A percentile compares a stretch with the other conserved stretches of the same genome.
Conservation (phyloP, 495 filamentous ascomycete genomes). For the Alectoria sarmentosa region DNA sequence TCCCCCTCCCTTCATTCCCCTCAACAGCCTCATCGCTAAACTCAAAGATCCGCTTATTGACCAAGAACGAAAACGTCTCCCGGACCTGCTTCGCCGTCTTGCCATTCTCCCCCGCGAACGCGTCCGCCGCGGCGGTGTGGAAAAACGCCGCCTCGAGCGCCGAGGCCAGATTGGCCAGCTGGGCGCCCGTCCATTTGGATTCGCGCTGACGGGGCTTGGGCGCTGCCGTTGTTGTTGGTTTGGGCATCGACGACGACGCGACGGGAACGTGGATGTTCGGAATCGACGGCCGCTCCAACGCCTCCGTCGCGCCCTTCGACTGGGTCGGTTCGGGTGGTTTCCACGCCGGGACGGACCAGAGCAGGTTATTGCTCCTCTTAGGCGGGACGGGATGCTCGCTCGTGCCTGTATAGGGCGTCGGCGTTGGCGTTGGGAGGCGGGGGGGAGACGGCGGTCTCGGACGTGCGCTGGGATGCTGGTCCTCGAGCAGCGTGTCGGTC, state of each 20-base stretch:
- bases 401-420: background rate
- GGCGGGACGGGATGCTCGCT: background rate
- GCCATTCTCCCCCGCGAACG: background rate
- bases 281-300: too few species aligned
- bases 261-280: background rate
- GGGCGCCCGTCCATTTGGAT: background rate
- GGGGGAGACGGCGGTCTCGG: background rate
- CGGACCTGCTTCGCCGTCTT: background rate
- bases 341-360: background rate
- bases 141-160: background rate
- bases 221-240: too few species aligned
- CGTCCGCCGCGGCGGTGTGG: background rate
- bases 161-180: background rate
- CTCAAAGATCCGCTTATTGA: background rate
- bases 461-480: background rate
- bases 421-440: background rate
- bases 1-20: background rate
- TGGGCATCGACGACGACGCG: background rate
- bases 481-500: too few species aligned
- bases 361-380: background rate
- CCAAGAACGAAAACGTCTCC: background rate
- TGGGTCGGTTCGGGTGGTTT: background rate
- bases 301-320: too few species aligned
- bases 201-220: background rate
- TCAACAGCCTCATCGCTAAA: background rate